Conservation (phyloP, 805 yeast genomes). For the Peterozyma toletana region DNA sequence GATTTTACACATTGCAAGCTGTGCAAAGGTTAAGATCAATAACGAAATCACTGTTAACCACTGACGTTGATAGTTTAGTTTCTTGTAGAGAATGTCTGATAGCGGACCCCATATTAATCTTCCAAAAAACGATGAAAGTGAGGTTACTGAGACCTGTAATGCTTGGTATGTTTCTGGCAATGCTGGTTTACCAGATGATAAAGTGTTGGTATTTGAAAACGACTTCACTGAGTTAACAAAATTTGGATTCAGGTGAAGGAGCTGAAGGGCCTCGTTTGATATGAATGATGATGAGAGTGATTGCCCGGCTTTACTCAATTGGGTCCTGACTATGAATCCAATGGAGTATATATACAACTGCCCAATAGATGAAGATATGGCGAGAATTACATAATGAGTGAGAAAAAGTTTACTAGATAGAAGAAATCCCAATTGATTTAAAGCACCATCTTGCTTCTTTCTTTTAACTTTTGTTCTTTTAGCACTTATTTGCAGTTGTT, state of each 20-base stretch:
- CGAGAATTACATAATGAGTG: slow-evolving; percentile 46
- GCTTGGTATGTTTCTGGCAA: slow-evolving; percentile 52
- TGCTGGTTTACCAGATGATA: slow-evolving; percentile 12
- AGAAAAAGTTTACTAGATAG: slow-evolving; percentile 32
- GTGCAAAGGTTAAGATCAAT: slow-evolving; percentile 21
- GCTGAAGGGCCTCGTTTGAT: background rate
- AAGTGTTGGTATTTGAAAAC: background rate
- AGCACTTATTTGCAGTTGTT: background rate
- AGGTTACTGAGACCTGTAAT: slow-evolving; percentile 60
- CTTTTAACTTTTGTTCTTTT: background rate
- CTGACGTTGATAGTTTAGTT: slow-evolving; percentile 45
- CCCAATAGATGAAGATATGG: slow-evolving; percentile 55
- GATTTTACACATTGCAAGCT: slow-evolving; percentile 5
- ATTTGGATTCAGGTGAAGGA: too few relatives aligned
- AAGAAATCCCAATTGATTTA: slow-evolving; percentile 16
- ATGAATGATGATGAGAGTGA: background rate
- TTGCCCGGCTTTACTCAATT: slow-evolving; percentile 16
- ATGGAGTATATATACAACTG: slow-evolving; percentile 69
- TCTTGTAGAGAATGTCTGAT: slow-evolving; percentile 53
- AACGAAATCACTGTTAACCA: slow-evolving; percentile 52
- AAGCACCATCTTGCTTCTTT: slow-evolving; percentile 11
- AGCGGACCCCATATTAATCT: slow-evolving; percentile 58
- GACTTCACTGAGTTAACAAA: background rate
- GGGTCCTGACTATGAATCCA: slow-evolving; percentile 61
- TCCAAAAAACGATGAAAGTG: slow-evolving; percentile 60